These are phyloP conservation scores for Inonotus hispidus DNA, from an alignment of 1,284 basidiomycete species.

Conservation along the genomic window DNA sequence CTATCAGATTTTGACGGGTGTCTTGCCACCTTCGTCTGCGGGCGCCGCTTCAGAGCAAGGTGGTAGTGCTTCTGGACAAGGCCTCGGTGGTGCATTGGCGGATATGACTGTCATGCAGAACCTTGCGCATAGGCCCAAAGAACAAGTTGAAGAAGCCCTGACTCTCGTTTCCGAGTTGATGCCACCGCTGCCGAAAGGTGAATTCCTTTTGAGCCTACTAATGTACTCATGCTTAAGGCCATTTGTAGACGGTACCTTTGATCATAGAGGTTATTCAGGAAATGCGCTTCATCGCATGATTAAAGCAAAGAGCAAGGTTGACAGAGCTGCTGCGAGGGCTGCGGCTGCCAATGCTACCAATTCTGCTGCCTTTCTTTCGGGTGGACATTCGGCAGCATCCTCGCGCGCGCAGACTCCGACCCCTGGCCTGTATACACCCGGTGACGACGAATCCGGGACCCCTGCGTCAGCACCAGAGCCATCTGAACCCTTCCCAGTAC, in stretches of 20 bases:
- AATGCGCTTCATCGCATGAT: conserved; percentile 70
- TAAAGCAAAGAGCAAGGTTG: conserved; percentile 74
- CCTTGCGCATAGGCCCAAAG: conserved; percentile 92
- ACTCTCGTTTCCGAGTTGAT: conserved; percentile 85
- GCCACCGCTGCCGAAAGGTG: conserved; percentile 87
- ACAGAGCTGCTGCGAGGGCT: conserved; percentile 62
- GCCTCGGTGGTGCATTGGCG: conserved; percentile 77
- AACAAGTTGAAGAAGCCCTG: conserved; percentile 90
- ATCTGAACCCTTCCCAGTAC: conserved; percentile 4
- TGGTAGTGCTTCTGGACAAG: conserved; percentile 56
- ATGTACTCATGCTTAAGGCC: conserved; percentile 16
- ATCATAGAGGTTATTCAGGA: conserved; percentile 85
- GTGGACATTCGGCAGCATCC: conserved; percentile 26
- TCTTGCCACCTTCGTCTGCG: conserved; percentile 63
- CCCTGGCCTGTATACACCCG: conserved; percentile 20
- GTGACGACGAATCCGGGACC: conserved; percentile 24
- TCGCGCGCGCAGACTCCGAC: conserved; percentile 18
- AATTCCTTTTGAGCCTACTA: conserved; percentile 19
- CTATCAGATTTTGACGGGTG: conserved; percentile 91
- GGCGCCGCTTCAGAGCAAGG: conserved; percentile 58
- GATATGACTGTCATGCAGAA: conserved; percentile 99
- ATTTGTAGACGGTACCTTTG: conserved; percentile 82
- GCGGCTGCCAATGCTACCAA: conserved; percentile 34
- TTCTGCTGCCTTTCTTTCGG: conserved; percentile 30
- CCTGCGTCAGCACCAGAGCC: not conserved